A percentile compares a stretch with the other conserved stretches of the same genome.
Conservation (phyloP, 2,329 filamentous ascomycete genomes). For the Ascocoryne sarcoides region DNA sequence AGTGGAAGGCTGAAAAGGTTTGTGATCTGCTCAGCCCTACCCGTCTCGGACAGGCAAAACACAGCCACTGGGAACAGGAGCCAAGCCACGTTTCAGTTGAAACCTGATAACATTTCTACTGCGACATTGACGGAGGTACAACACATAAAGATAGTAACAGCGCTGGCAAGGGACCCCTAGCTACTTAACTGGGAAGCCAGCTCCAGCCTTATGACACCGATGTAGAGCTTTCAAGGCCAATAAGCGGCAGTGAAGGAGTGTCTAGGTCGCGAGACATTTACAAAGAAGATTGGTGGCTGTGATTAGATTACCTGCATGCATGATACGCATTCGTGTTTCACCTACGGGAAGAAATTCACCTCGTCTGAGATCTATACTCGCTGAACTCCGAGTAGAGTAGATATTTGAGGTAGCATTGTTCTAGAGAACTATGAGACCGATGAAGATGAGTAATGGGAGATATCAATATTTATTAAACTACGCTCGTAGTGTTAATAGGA, state of each 20-base stretch:
- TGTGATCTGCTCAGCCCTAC: no score
- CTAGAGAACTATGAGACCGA: not conserved
- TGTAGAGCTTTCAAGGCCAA: no score
- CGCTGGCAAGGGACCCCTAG: conserved; percentile 3
- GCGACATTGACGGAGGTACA: conserved; percentile 11
- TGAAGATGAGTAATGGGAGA: no score
- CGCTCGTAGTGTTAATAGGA: no score
- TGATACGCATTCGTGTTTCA: conserved; percentile 12
- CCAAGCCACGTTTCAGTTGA: not conserved
- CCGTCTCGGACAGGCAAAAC: no score
- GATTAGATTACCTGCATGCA: conserved; percentile 12
- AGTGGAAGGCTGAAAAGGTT: no score
- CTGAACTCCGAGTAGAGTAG: conserved; percentile 7
- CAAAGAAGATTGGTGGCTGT: conserved; percentile 9
- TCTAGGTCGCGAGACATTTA: conserved; percentile 6
- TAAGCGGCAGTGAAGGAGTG: conserved; percentile 10
- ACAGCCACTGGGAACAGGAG: no score
- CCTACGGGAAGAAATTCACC: conserved; percentile 5
- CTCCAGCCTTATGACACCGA: not conserved
- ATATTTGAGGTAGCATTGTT: not conserved
- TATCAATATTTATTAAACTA: no score
- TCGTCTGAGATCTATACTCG: conserved; percentile 6
- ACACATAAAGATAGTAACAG: conserved; percentile 6
- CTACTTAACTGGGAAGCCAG: not conserved
- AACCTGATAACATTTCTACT: conserved; percentile 12